phyloP scores from a whole-genome alignment of 1,284 basidiomycete species.

The Cryptococcus neoformans region DNA sequence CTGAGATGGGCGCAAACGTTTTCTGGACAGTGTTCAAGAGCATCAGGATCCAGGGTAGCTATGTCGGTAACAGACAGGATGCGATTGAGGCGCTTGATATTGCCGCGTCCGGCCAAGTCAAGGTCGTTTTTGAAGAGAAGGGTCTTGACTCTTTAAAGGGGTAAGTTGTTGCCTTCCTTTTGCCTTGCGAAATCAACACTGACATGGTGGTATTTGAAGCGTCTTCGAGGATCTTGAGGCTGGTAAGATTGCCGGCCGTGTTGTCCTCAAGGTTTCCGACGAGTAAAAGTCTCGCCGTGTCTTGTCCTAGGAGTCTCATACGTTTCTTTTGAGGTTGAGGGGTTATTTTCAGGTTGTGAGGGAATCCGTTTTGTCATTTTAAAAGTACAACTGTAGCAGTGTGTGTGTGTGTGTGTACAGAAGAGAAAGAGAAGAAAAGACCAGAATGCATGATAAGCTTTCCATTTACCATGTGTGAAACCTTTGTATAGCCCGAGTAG shows the following conservation, averaged over 20 bases:
- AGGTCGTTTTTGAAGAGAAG: constrained; percentile 53
- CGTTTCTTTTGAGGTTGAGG: too few species aligned
- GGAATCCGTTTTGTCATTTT: too few species aligned
- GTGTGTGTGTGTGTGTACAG: too few species aligned
- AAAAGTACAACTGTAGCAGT: too few species aligned
- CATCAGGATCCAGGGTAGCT: constrained; percentile 67
- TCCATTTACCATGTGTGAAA: too few species aligned
- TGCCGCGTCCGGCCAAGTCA: constrained; percentile 65
- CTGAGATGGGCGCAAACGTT: constrained; percentile 60
- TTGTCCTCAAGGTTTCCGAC: constrained; percentile 17
- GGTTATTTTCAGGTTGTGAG: too few species aligned
- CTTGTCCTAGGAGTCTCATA: too few species aligned
- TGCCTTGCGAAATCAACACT: not conserved
- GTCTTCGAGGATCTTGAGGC: constrained; percentile 18
- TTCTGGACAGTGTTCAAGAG: constrained; percentile 72
- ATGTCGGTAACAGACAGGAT: constrained; percentile 72
- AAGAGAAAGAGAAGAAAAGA: not conserved
- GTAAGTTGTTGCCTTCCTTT: constrained; percentile 4
- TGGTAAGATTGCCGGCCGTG: constrained; percentile 19
- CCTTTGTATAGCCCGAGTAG: too few species aligned
- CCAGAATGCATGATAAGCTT: not conserved
- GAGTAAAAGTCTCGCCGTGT: constrained; percentile 1
- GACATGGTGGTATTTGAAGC: constrained; percentile 5
- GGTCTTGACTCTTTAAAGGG: constrained; percentile 12
- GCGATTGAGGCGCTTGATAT: constrained; percentile 68